Base-by-base conservation (phyloP, 768 basidiomycete species). In the Trametes coccinea region DNA sequence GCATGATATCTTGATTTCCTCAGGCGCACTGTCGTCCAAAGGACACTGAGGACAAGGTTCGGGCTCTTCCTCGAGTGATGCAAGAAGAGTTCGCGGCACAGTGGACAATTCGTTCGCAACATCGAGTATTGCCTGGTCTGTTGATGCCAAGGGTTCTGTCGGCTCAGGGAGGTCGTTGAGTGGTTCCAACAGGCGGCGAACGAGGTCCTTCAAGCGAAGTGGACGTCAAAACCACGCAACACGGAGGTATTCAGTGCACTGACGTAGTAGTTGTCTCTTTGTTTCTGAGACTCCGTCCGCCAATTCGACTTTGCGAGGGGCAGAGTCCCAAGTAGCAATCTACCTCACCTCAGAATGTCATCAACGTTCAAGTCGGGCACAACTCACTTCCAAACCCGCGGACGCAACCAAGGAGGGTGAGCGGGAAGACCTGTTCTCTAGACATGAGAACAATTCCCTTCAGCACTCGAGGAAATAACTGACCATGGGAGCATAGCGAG, bases 321-420 rank as follows among this genome's bases (percentile, higher is more conserved):
- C 34, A 90, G 76, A 3, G 82, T 80, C 27, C 87, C 86, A 54
- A 92, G 78, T 52, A 91, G 75, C 31, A 92, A 67, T 31, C 62
- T 64, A 29, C 67, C 88, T 90, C 41, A 17, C 33, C 64, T 56
- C 63, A 44, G 60, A n/a, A 46, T 31, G 31, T 48, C 60, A 22
- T 22, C 22, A 22, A 22, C 22, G 22, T 22, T 57, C 33, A 13
- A 37, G 40, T 41, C 14, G 58, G 46, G 27, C 10, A 41, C 6
- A 33, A 75, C 86, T 71, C 63, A 89, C 90, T 84, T 89, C 90
- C 90, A 92, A 67, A 89, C 78, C 45, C 88, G 80, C 31, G 90
- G 88, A 44, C 90, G 82, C 64, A 92, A 77, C 88, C 89, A 92
- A 4, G 80, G 74, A 45, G 90, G 90, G 66, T 88, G 80, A 65